These are phyloP conservation scores for Macrolepiota fuliginosa DNA, from an alignment of 768 basidiomycete species.

Conservation along the genomic window DNA sequence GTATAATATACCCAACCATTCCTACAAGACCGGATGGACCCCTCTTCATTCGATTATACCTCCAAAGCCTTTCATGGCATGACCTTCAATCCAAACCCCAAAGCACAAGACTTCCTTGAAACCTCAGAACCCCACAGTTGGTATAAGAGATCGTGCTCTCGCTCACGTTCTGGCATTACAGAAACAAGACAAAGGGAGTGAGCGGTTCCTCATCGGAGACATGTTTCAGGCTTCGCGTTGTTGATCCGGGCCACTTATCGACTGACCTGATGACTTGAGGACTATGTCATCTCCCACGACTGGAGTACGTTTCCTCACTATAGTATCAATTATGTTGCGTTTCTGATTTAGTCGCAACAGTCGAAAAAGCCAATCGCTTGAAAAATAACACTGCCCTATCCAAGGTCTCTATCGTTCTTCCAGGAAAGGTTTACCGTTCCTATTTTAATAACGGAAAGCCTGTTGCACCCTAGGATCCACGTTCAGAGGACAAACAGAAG, in stretches of 20 bases:
- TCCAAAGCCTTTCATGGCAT: slow-evolving; percentile 4
- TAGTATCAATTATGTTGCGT: not conserved
- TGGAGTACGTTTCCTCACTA: not conserved
- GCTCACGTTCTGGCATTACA: slow-evolving; percentile 10
- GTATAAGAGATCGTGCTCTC: slow-evolving; percentile 6
- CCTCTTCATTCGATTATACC: not conserved
- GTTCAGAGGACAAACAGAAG: no score
- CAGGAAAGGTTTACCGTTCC: no score
- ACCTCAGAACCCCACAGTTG: not conserved
- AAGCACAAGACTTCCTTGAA: not conserved
- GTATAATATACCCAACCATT: not conserved
- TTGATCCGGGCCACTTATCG: not conserved
- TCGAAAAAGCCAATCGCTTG: slow-evolving; percentile 1
- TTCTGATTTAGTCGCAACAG: not conserved
- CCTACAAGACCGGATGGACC: slow-evolving; percentile 3
- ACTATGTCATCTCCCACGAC: slow-evolving; percentile 1
- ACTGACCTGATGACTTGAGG: not conserved
- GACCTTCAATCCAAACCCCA: not conserved
- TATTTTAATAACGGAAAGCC: no score
- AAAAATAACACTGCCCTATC: no score
- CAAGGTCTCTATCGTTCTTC: no score
- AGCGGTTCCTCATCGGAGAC: slow-evolving; percentile 6
- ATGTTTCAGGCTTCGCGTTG: not conserved
- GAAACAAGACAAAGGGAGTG: slow-evolving; percentile 6
- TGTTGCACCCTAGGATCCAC: no score